Conservation (phyloP, 2,329 filamentous ascomycete genomes). For the Sclerotinia trifoliorum region DNA sequence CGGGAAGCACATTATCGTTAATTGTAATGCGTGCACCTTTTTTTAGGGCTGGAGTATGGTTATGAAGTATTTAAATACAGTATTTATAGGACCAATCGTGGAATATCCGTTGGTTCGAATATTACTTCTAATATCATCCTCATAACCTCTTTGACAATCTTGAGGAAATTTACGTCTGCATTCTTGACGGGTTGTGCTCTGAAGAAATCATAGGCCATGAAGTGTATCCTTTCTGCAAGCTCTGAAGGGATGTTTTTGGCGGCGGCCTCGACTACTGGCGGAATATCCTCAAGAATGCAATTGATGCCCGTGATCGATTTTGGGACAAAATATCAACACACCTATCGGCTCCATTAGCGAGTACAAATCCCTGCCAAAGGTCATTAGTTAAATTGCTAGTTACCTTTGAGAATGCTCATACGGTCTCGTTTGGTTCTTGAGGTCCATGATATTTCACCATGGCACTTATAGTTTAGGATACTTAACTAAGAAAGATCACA, state of each 20-base stretch:
- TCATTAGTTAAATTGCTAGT: too few species aligned
- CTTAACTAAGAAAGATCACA: too few species aligned
- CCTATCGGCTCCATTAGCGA: slow-evolving; percentile 20
- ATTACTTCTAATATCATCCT: too few species aligned
- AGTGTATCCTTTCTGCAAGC: slow-evolving; percentile 29
- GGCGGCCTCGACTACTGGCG: slow-evolving; percentile 38
- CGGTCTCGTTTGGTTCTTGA: slow-evolving; percentile 21
- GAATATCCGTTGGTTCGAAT: slow-evolving; percentile 45
- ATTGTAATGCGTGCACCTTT: slow-evolving; percentile 42
- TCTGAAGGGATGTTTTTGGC: slow-evolving; percentile 19
- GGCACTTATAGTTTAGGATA: background rate
- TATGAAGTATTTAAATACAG: slow-evolving; percentile 40
- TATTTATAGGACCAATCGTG: slow-evolving; percentile 50
- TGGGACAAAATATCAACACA: slow-evolving; percentile 15
- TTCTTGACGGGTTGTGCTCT: slow-evolving; percentile 22
- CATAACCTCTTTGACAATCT: too few species aligned
- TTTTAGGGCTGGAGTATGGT: slow-evolving; percentile 44
- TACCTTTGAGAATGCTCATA: background rate
- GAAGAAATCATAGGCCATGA: slow-evolving; percentile 47
- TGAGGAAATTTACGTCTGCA: slow-evolving; percentile 46
- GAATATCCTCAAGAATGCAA: slow-evolving; percentile 40
- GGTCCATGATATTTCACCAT: slow-evolving; percentile 24
- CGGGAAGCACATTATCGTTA: slow-evolving; percentile 20
- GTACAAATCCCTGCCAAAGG: slow-evolving; percentile 20
- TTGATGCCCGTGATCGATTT: slow-evolving; percentile 28